A percentile compares a stretch with the other conserved stretches of the same genome.
These are phyloP conservation scores for Fusarium sp. DNA, from an alignment of 2,329 filamentous ascomycete genomes.

Conservation along the genomic window DNA sequence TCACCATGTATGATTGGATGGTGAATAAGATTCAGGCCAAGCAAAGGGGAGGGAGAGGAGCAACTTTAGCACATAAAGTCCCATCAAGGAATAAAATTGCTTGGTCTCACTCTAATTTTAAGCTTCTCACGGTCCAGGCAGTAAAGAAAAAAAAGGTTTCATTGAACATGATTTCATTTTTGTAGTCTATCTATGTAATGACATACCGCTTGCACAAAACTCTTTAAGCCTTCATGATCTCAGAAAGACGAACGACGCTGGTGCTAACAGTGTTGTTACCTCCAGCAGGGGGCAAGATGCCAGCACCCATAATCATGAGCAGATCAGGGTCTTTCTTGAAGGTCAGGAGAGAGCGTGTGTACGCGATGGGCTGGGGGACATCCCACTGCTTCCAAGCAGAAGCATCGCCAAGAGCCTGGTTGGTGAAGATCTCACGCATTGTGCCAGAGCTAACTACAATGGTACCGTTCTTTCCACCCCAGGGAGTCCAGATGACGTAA, in stretches of 20 bases:
- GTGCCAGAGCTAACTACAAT: slow-evolving; percentile 56
- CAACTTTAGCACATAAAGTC: rapidly evolving
- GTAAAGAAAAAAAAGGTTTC: not conserved
- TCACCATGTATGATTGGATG: not conserved
- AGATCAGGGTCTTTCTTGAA: slow-evolving; percentile 50
- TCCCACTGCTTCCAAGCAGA: slow-evolving; percentile 52
- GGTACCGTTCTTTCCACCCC: slow-evolving; percentile 58
- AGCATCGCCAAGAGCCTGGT: slow-evolving; percentile 54
- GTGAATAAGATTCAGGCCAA: rapidly evolving
- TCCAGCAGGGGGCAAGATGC: slow-evolving; percentile 57
- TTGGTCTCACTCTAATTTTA: not conserved
- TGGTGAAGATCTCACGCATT: slow-evolving; percentile 55
- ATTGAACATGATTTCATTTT: not conserved
- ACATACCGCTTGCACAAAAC: rapidly evolving
- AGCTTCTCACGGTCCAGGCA: not conserved
- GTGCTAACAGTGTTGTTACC: slow-evolving; percentile 57
- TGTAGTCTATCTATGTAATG: not conserved
- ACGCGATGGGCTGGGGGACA: slow-evolving; percentile 51
- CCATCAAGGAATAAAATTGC: rapidly evolving
- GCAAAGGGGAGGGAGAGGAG: not conserved
- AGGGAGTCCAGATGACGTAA: slow-evolving; percentile 57
- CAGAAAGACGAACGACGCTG: slow-evolving; percentile 49
- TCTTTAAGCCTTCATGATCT: slow-evolving; percentile 41
- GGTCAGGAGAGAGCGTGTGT: slow-evolving; percentile 53
- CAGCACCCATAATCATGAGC: slow-evolving; percentile 58